Base-by-base conservation (phyloP, 208 protist genomes). In the Crithidia fasciculata region DNA sequence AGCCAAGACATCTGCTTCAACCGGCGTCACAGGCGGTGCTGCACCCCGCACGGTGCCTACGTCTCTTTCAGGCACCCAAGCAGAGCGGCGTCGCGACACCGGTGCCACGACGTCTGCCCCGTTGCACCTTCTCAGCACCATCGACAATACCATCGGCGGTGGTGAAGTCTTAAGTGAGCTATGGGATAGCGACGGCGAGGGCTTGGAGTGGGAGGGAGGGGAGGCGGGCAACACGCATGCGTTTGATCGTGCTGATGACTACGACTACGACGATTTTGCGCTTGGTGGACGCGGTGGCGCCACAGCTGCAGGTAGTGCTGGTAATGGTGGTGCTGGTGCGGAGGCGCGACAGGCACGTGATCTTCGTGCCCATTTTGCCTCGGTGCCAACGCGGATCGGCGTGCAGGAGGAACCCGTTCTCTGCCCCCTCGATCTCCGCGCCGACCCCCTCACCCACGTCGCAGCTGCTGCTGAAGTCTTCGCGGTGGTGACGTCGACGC, bases 381-480 rank as follows among this genome's bases (percentile, higher is more conserved):
- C 58, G 5, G 62, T 68, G 18, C 70, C 70, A 0, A 4, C 56
- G 7, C 69, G 58, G 39, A 65, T 76, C 12, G 77, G 65, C 18
- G 50, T 74, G n/a, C 63, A 57, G 41, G 74, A 75, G 54, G 81
- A 80, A 50, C 57, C 72, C 2, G 74, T 81, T 50, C 55, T 80
- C 40, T 84, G 76, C 50, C 84, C 84, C 1, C 60, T 86, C 15
- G 40, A 75, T 43, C 40, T 65, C 1, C 70, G 61, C 9, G 39
- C 50, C 0, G 70, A 78, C 74, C 65, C 44, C 6, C 64, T 84
- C 28, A 69, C 78, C 5, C 84, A 89, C 57, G 60, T 86, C 28
- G 78, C 57, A 37, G 67, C 44, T 2, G 81, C 78, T 15, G 70
- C 72, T 9, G 84, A 80, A 44, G 83, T 81, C 12, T 86, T 86